Evolutionary conservation across 805 yeast species (phyloP).

Genomic region (Ogataea sp.): DNA sequence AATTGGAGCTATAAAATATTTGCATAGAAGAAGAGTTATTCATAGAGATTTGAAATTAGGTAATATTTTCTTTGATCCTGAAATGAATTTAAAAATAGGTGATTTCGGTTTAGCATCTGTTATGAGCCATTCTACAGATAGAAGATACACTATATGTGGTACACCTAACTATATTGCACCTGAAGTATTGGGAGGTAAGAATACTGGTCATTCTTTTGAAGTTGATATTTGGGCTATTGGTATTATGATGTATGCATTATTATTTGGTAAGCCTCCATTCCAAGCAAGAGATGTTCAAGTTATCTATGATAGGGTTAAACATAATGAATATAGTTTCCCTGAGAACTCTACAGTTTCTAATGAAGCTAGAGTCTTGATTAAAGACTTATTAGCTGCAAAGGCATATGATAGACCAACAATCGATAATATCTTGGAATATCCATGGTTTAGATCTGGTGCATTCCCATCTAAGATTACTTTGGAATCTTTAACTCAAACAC

Average conservation of each 20-base stretch:
- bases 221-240: conserved; percentile 99
- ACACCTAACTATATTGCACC: conserved; percentile 99
- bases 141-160: conserved; percentile 93
- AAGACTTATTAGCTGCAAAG: conserved; percentile 64
- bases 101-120: conserved; percentile 98
- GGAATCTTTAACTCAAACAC: conserved; percentile 54
- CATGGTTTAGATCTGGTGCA: conserved; percentile 73
- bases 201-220: conserved; percentile 84
- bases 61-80: conserved; percentile 86
- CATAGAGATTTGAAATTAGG: conserved; percentile 96
- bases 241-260: conserved; percentile 87
- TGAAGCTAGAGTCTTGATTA: conserved; percentile 68
- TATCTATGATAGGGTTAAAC: conserved; percentile 86
- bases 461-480: conserved; percentile 69
- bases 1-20: conserved; percentile 86
- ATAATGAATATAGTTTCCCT: conserved; percentile 76
- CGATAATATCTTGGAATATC: conserved; percentile 69
- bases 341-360: conserved; percentile 44
- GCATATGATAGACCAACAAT: conserved; percentile 79
- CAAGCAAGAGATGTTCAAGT: conserved; percentile 91
- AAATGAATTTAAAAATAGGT: conserved; percentile 93
- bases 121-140: conserved; percentile 60
- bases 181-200: conserved; percentile 86
- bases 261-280: conserved; percentile 95
- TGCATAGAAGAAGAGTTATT: conserved; percentile 86